Conservation (phyloP, 106 monocot species). For the Triglochin maritima region DNA sequence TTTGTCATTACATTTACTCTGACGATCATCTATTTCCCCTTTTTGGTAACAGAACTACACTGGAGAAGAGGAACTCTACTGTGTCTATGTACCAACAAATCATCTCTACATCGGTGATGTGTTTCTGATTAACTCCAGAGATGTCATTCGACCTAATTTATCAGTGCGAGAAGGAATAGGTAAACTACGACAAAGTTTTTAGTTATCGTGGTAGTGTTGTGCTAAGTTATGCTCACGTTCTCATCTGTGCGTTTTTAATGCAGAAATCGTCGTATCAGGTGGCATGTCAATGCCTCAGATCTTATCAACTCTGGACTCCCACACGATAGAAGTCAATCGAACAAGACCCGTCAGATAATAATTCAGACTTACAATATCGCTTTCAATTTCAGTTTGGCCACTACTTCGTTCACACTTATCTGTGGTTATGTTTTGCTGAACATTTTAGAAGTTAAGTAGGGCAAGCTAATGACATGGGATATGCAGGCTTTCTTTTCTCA, state of each 20-base stretch:
- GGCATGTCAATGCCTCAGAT: conserved; percentile 82
- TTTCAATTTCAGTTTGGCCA: no score
- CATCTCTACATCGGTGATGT: conserved; percentile 82
- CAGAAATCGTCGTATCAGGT: conserved; percentile 74
- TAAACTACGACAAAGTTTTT: conserved; percentile 1
- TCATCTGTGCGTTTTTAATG: conserved; percentile 1
- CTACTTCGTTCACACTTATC: no score
- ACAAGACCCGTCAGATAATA: conserved; percentile 32
- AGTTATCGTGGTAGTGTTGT: no score
- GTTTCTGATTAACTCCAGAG: conserved; percentile 56
- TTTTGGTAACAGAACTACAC: conserved; percentile 38
- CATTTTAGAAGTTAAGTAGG: no score
- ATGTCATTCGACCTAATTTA: conserved; percentile 75
- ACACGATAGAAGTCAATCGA: conserved; percentile 41
- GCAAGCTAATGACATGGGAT: no score
- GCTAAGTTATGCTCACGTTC: background rate
- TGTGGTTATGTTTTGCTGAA: no score
- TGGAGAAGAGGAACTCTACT: conserved; percentile 68
- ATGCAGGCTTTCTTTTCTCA: no score
- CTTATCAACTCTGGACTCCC: conserved; percentile 39
- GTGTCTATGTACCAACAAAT: conserved; percentile 87
- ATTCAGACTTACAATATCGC: background rate
- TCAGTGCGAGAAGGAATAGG: conserved; percentile 93
- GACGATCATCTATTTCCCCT: background rate
- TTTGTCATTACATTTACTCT: no score